A percentile compares a stretch with the other conserved stretches of the same genome.
These are phyloP conservation scores for Talaromyces sp. DNA, from an alignment of 2,329 filamentous ascomycete species.

Conservation along the genomic window DNA sequence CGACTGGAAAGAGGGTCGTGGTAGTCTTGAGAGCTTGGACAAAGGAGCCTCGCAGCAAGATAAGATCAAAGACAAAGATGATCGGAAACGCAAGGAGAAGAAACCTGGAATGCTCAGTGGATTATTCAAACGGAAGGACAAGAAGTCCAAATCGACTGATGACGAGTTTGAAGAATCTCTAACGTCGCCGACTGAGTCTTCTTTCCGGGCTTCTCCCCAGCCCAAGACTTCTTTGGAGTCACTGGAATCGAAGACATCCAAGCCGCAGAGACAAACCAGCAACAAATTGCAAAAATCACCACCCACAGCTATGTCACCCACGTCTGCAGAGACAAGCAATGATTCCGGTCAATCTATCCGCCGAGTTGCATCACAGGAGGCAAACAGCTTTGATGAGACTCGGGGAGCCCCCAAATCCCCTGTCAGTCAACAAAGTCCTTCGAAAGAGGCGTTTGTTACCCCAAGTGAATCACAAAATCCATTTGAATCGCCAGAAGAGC, in stretches of 20 bases:
- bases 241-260: slow-evolving; percentile 37
- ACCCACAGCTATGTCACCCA: slow-evolving; percentile 44
- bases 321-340: slow-evolving; percentile 22
- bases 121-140: slow-evolving; percentile 68
- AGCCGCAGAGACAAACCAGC: slow-evolving; percentile 60
- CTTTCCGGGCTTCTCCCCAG: slow-evolving; percentile 45
- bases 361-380: slow-evolving; percentile 36
- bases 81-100: slow-evolving; percentile 74
- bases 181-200: slow-evolving; percentile 64
- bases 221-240: slow-evolving; percentile 51
- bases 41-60: slow-evolving; percentile 67
- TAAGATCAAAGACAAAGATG: slow-evolving; percentile 72
- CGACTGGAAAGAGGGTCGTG: slow-evolving; percentile 53
- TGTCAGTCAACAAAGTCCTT: slow-evolving; percentile 23
- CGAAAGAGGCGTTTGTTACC: slow-evolving; percentile 28
- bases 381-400: slow-evolving; percentile 27
- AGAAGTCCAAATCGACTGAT: slow-evolving; percentile 56
- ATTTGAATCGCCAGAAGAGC: slow-evolving; percentile 27
- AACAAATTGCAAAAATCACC: slow-evolving; percentile 71
- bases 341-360: slow-evolving; percentile 38
- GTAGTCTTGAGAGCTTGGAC: slow-evolving; percentile 76
- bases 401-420: slow-evolving; percentile 24
- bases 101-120: slow-evolving; percentile 73
- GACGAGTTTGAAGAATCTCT: slow-evolving; percentile 54
- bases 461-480: slow-evolving; percentile 18